phyloP scores from a whole-genome alignment of 768 basidiomycete genomes.

The Lenzites betulinus region DNA sequence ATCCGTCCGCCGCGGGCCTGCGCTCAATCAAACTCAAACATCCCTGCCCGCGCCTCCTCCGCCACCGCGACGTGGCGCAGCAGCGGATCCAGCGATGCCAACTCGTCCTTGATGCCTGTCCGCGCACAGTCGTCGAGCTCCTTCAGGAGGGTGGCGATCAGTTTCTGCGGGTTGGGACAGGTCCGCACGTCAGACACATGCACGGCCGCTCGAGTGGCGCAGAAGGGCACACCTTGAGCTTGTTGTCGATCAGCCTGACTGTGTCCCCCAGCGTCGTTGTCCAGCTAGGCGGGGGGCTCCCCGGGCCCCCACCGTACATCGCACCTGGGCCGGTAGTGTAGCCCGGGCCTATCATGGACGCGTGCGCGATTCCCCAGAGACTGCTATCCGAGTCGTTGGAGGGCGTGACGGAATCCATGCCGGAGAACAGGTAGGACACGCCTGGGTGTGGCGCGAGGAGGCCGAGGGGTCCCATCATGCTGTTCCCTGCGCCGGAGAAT shows the following conservation, averaged over 20 bases:
- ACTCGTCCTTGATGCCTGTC: constrained; percentile 78
- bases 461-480: constrained; percentile 77
- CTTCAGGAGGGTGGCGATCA: constrained; percentile 75
- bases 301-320: constrained; percentile 36
- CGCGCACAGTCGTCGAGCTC: constrained; percentile 84
- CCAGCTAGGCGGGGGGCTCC: constrained; percentile 63
- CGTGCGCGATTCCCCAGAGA: constrained; percentile 69
- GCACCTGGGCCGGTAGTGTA: constrained; percentile 29
- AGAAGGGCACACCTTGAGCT: constrained; percentile 66
- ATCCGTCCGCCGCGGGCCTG: no score
- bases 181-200: constrained; percentile 11
- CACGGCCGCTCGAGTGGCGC: background rate
- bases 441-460: constrained; percentile 78
- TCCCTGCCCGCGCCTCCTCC: constrained; percentile 39
- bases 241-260: constrained; percentile 78
- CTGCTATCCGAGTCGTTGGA: constrained; percentile 50
- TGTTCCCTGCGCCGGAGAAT: constrained; percentile 66
- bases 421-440: constrained; percentile 73
- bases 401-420: constrained; percentile 41
- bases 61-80: constrained; percentile 55
- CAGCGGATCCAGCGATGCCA: constrained; percentile 79
- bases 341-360: constrained; percentile 29
- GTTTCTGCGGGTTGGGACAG: constrained; percentile 59
- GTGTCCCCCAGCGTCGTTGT: constrained; percentile 66
- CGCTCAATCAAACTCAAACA: constrained; percentile 37